Percentiles rank a stretch among this genome's conserved stretches.
These are phyloP conservation scores for Erigeron philadelphicus DNA, from an alignment of 140 eudicot species.

Conservation along the genomic window DNA sequence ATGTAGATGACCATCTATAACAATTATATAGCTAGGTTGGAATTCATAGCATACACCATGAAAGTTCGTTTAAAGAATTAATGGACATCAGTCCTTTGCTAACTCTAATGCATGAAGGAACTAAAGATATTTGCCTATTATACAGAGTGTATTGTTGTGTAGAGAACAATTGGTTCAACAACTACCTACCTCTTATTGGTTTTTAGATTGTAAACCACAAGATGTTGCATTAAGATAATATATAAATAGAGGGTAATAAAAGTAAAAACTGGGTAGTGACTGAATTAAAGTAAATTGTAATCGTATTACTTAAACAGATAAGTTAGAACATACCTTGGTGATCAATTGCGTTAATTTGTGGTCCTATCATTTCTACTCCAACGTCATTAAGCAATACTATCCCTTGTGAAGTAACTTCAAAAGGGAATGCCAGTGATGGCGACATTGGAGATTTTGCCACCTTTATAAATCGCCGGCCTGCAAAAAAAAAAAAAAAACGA, in stretches of 20 bases:
- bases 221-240: no score
- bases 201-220: no score
- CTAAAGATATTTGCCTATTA: no score
- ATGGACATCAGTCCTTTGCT: no score
- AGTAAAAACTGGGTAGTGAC: background rate
- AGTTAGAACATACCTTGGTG: slow-evolving; percentile 47
- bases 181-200: no score
- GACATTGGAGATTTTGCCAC: slow-evolving; percentile 86
- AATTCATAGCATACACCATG: no score
- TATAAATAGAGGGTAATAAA: background rate
- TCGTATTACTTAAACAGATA: background rate
- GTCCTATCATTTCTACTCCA: slow-evolving; percentile 65
- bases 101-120: no score
- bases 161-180: no score
- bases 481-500: slow-evolving; percentile 12
- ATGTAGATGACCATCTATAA: no score
- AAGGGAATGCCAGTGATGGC: slow-evolving; percentile 69
- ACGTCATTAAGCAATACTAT: slow-evolving; percentile 58
- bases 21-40: no score
- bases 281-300: background rate
- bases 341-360: slow-evolving; percentile 59
- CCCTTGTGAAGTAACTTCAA: slow-evolving; percentile 53
- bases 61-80: no score
- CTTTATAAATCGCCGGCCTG: slow-evolving; percentile 76
- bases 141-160: no score